Base-by-base conservation (phyloP, 2,329 filamentous ascomycete species). In the Lachnellula arida region DNA sequence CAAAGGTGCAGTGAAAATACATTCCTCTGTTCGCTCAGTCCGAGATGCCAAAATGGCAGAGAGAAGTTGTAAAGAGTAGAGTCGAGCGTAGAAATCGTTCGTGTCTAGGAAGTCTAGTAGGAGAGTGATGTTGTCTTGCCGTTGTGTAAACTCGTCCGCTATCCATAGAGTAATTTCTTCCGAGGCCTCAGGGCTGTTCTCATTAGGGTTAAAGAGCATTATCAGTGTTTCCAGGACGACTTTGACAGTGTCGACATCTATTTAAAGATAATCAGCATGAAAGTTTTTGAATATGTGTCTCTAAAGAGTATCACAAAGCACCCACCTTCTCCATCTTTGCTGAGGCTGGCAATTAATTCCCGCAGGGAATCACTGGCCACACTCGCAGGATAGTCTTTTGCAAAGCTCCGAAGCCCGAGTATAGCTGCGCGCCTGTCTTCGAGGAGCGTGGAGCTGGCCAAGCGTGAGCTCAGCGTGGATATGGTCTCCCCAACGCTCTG, bases 401-500 rank as follows among this genome's bases (percentile, higher is more conserved):
- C 91, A 72, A 99, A 97, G 75, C 92, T 97, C 65, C 95, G 84
- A 39, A 99, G 79, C 17, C 94, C 94, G 32, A 96, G 82, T 48
- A 99, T 96, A 46, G 94, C 92, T 54, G 91, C 92, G 60, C 94
- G 86, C 53, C 95, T 87, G 72, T 99, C 95, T 75, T 99, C 94
- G 42, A 99, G 82, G 15, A 99, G 81, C 1, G 91, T 97, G 46
- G 92, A 91, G 63, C 89, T 96, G 69, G 87, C 85, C 40, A 99
- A 82, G 54, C 94, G 89, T 67, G 86, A 87, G 73, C 91, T 95
- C 58, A 97, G 80, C 43, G 92, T 89, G 60, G 87, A 88, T 72
- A 99, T 99, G 43, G 94, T 97, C 71, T 96, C 91, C 69, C 89
- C 88, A 65, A 93, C 94, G 68, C 91, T 96, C 81, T 99, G 94